Evolutionary conservation across 495 filamentous ascomycete genomes (phyloP), one percentile per base, ranked within the genome.

Genomic region (Podospora bellae-mahoneyi): DNA sequence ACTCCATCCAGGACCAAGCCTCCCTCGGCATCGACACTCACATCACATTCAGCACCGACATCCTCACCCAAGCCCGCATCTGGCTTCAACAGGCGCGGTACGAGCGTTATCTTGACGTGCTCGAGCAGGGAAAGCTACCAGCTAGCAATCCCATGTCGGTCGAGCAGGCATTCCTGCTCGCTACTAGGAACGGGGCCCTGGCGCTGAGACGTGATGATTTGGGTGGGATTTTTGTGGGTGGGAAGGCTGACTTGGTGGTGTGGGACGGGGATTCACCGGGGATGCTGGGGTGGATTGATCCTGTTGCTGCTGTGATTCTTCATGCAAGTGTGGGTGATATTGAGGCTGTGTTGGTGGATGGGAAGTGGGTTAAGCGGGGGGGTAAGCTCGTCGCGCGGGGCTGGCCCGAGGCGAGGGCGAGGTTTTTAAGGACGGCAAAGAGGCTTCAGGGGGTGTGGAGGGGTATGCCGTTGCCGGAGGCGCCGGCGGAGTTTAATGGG

Each of bases 251-350:
- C 64, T 48, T 85, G 13, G 79, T 82, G 18, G 75, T 85, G 20
- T 85, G 82, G 73, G 70, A 83, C 62, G 82, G 79, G n/a, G 73
- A 72, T 1, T 71, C 78, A 1, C 82, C 83, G 0, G 71, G 70
- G 67, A 60, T 60, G 58, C 23, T 85, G 1, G 82, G 81, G 0
- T 82, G 80, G 78, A 68, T 60, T 20, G 83, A 85, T 68, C 81
- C 83, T 13, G 78, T 85, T 30, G 82, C 83, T 2, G 83, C 83
- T 0, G 75, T 85, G 19, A 76, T 85, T 6, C 70, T 85, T 60
- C 83, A 85, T 57, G 76, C 80, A 2, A 80, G 75, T 54, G 75
- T 81, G 10, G 81, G 79, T 0, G 81, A 85, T 64, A 71, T 85
- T 44, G 72, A 79, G 58, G 74, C 78, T 60, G 82, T 85, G 16